phyloP scores from a whole-genome alignment of 176 grass and related monocot genomes.

The Bothriochloa decipiens region DNA sequence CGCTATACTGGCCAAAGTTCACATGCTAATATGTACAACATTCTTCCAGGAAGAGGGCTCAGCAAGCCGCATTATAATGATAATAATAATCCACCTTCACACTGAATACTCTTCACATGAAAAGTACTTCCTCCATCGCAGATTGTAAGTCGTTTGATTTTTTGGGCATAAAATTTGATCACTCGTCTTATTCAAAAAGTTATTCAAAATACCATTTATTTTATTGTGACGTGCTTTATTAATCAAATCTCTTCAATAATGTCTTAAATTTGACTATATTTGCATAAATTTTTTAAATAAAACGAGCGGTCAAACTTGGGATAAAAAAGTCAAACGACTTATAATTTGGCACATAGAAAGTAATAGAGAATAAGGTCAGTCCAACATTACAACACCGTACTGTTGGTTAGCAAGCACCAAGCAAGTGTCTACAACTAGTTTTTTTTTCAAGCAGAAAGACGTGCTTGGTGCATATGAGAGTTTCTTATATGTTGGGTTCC shows the following conservation, averaged over 20 bases:
- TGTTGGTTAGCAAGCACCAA: background rate
- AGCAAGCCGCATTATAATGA: conserved; percentile 13
- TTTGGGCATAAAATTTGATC: too few species aligned
- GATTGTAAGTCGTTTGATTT: too few species aligned
- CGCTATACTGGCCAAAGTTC: conserved; percentile 35
- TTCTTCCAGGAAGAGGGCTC: conserved; percentile 21
- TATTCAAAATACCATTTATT: too few species aligned
- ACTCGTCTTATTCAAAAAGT: too few species aligned
- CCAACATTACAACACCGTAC: background rate
- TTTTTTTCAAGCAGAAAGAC: background rate
- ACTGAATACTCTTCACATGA: conserved; percentile 32
- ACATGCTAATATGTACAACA: conserved; percentile 59
- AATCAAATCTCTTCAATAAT: too few species aligned
- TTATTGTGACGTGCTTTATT: too few species aligned
- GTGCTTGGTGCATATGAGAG: background rate
- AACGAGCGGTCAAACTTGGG: too few species aligned
- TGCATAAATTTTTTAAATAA: too few species aligned
- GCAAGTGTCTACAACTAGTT: background rate
- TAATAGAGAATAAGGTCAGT: conserved; percentile 18
- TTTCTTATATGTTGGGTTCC: background rate
- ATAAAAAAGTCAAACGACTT: too few species aligned
- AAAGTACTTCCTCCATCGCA: too few species aligned
- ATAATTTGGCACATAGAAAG: background rate
- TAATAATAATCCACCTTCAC: conserved; percentile 16
- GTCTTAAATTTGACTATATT: too few species aligned